Evolutionary conservation across 23 red algal species (phyloP), one percentile per base, ranked within the genome.

Genomic region (Gracilaria caudata): DNA sequence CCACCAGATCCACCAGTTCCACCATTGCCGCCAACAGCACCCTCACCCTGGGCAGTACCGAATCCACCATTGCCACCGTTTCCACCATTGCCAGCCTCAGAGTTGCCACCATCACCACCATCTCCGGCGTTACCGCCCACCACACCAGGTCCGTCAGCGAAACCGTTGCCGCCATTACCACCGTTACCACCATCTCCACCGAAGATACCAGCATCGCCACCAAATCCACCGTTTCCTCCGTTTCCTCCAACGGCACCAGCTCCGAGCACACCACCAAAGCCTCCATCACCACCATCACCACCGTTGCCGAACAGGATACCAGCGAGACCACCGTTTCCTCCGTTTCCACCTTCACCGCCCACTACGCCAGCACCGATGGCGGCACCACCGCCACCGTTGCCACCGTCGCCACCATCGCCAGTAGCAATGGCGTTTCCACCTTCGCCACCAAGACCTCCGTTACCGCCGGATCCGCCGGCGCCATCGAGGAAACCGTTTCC

Each of bases 61-160:
- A 75, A 75, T 5, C 70, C 70, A 46, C 70, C 70, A 29, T 75
- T 47, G 10, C 70, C 70, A 75, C 70, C 70, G 38, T n/a, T 49
- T 45, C 70, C 70, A 29, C 70, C 70, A 47, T 11, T 47, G 70
- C 38, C 70, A 14, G 70, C 21, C 40, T 75, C 70, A 29, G 70
- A 75, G n/a, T 28, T 29, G 21, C 70, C 70, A 75, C 70, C 70
- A 49, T 75, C 70, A 2, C 70, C 70, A 47, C 70, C 70, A 40
- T 75, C 35, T 49, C 70, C 70, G 40, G 70, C 70, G 70, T 75
- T 75, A 29, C 70, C 70, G 43, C 70, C 70, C 20, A 49, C 43
- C 4, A 38, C 70, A 34, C 39, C 70, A 46, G 24, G 25, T 32
- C 70, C 70, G 24, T 75, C n/a, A 24, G 70, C 70, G 70, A 75